A percentile compares a stretch with the other conserved stretches of the same genome.
Conservation (phyloP, 768 basidiomycete genomes). For the Agaricus blazei region DNA sequence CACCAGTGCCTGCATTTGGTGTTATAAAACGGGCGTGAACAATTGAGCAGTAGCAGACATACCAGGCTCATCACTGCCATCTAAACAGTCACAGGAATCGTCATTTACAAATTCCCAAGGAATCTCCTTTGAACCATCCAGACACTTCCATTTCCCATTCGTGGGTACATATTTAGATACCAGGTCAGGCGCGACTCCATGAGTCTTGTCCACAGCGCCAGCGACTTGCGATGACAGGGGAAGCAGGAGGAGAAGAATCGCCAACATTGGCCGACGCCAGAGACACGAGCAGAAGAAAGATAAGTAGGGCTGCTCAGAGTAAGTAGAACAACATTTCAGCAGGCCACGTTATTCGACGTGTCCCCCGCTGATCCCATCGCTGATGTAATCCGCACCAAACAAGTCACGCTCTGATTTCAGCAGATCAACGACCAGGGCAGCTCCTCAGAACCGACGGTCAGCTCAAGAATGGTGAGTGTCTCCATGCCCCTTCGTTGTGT, state of each 20-base stretch:
- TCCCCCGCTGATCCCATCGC: conserved; percentile 20
- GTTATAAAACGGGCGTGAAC: not conserved
- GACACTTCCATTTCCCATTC: conserved; percentile 66
- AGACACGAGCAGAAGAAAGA: not conserved
- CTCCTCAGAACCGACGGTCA: conserved; percentile 37
- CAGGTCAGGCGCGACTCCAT: conserved; percentile 54
- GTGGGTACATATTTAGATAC: conserved; percentile 52
- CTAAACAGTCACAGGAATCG: conserved; percentile 90
- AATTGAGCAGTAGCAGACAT: conserved; percentile 7
- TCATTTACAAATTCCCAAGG: conserved; percentile 83
- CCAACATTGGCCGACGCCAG: conserved; percentile 33
- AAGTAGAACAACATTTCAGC: conserved; percentile 9
- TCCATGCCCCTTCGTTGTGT: conserved; percentile 10
- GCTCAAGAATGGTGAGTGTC: conserved; percentile 37
- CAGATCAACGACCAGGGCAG: conserved; percentile 12
- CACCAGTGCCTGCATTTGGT: conserved; percentile 62
- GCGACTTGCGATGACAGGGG: conserved; percentile 36
- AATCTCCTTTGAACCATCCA: conserved; percentile 77
- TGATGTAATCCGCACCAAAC: conserved; percentile 34
- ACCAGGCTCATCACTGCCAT: conserved; percentile 97
- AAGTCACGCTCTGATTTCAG: conserved; percentile 31
- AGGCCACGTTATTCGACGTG: conserved; percentile 26
- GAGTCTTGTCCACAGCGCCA: conserved; percentile 40
- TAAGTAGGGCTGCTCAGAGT: not conserved
- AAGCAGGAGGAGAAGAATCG: conserved; percentile 44